phyloP scores from a whole-genome alignment of 305 asterid species.

The Solanum chacoense region DNA sequence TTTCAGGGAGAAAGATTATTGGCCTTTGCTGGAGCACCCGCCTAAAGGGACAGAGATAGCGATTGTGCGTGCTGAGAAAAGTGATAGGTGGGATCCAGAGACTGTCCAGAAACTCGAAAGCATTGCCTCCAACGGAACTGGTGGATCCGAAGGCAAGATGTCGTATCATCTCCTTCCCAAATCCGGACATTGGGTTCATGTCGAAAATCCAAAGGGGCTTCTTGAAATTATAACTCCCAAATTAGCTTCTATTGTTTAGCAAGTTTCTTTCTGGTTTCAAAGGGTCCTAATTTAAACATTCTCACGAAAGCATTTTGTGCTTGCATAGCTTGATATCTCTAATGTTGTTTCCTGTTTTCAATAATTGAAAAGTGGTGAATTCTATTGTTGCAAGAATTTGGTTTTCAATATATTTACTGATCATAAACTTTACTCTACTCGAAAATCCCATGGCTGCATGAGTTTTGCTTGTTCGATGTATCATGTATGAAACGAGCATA shows the following conservation, averaged over 20 bases:
- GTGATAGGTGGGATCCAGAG: conserved; percentile 72
- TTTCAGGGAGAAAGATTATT: conserved; percentile 63
- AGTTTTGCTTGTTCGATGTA: neutral
- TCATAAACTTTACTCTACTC: neutral
- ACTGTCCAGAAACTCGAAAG: conserved; percentile 40
- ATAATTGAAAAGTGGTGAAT: neutral
- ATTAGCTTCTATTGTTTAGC: conserved; percentile 45
- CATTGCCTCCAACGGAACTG: conserved; percentile 22
- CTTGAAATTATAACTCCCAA: conserved; percentile 68
- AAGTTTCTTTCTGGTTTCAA: neutral
- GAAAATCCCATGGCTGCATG: neutral
- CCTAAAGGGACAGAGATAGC: conserved; percentile 61
- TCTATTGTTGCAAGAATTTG: neutral
- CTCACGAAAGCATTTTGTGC: neutral
- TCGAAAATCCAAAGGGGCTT: conserved; percentile 93
- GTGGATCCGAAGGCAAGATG: conserved; percentile 45
- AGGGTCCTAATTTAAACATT: neutral
- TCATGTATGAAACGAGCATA: neutral
- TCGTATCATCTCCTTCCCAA: conserved; percentile 59
- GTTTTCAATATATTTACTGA: neutral
- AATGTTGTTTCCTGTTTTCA: neutral
- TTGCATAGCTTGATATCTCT: neutral
- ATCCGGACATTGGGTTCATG: conserved; percentile 97
- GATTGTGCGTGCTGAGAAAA: conserved; percentile 68
- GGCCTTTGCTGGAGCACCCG: conserved; percentile 56